phyloP scores from a whole-genome alignment of 2,329 filamentous ascomycete species.

The Periconia macrospinosa region DNA sequence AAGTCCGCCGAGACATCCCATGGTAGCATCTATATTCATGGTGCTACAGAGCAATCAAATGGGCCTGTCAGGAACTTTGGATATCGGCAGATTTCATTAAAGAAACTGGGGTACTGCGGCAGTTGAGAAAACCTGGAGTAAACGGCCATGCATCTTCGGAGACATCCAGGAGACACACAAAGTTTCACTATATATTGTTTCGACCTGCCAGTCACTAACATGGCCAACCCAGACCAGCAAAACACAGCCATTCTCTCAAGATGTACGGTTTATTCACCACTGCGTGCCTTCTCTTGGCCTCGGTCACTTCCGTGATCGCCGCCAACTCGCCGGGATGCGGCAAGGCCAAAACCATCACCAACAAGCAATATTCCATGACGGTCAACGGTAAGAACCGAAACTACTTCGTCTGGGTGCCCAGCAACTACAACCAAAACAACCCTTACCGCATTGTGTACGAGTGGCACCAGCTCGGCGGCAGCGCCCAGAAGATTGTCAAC shows the following conservation, averaged over 20 bases:
- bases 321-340: slow-evolving; percentile 18
- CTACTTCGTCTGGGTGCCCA: slow-evolving; percentile 45
- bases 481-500: slow-evolving; percentile 40
- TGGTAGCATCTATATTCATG: slow-evolving; percentile 4
- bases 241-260: slow-evolving; percentile 2
- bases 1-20: background rate
- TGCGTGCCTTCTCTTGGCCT: slow-evolving; percentile 12
- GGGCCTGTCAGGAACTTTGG: slow-evolving; percentile 2
- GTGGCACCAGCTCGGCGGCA: slow-evolving; percentile 47
- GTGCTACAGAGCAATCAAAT: slow-evolving; percentile 3
- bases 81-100: slow-evolving; percentile 6
- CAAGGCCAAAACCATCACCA: slow-evolving; percentile 16
- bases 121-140: background rate
- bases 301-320: slow-evolving; percentile 7
- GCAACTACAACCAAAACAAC: slow-evolving; percentile 43
- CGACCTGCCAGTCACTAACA: background rate
- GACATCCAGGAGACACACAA: background rate
- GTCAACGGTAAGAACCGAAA: slow-evolving; percentile 44
- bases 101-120: slow-evolving; percentile 5
- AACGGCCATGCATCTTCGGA: slow-evolving; percentile 3
- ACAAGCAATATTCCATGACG: slow-evolving; percentile 12
- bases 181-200: background rate
- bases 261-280: slow-evolving; percentile 10
- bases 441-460: slow-evolving; percentile 47
- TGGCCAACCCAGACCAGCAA: background rate